Evolutionary conservation across 495 filamentous ascomycete genomes (phyloP).

Genomic region (Bathelium albidoporum): DNA sequence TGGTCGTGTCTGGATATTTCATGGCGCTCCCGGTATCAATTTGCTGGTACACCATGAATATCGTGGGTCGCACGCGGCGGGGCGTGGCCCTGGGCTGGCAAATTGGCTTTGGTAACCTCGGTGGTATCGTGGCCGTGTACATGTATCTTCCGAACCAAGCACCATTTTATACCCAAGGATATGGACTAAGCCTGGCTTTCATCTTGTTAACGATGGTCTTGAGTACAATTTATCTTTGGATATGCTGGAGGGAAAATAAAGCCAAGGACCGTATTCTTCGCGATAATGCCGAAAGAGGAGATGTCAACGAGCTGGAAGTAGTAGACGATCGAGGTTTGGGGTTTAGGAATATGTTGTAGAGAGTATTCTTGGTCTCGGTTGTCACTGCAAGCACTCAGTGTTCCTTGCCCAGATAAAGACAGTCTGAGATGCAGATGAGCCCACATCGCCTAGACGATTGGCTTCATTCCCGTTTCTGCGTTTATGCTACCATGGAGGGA

Average conservation of each 20-base stretch:
- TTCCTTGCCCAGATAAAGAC: too few relatives aligned
- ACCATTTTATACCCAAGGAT: slow-evolving; percentile 31
- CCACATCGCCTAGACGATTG: too few relatives aligned
- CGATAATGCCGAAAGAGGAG: neutral
- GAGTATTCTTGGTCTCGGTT: too few relatives aligned
- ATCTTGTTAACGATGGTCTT: slow-evolving; percentile 39
- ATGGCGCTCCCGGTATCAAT: slow-evolving; percentile 31
- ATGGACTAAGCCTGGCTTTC: slow-evolving; percentile 33
- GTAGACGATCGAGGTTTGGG: neutral
- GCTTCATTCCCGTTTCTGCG: too few relatives aligned
- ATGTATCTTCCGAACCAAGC: slow-evolving; percentile 29
- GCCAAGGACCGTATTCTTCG: slow-evolving; percentile 24
- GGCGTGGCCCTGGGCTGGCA: neutral
- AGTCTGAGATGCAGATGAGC: too few relatives aligned
- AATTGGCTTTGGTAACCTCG: slow-evolving; percentile 37
- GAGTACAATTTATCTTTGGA: slow-evolving; percentile 35
- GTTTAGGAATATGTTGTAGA: neutral
- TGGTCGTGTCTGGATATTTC: slow-evolving; percentile 30
- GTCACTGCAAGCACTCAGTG: too few relatives aligned
- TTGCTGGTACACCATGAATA: slow-evolving; percentile 29
- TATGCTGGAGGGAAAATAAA: slow-evolving; percentile 27
- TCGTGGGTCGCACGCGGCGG: slow-evolving; percentile 16
- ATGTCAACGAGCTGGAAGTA: neutral
- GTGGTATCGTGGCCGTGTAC: slow-evolving; percentile 33
- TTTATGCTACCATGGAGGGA: too few relatives aligned